Percentiles rank a stretch among this genome's conserved stretches.
These are phyloP conservation scores for Sphagnum fallax DNA, from an alignment of 228 moss, liverwort and hornwort genomes.

Conservation along the genomic window DNA sequence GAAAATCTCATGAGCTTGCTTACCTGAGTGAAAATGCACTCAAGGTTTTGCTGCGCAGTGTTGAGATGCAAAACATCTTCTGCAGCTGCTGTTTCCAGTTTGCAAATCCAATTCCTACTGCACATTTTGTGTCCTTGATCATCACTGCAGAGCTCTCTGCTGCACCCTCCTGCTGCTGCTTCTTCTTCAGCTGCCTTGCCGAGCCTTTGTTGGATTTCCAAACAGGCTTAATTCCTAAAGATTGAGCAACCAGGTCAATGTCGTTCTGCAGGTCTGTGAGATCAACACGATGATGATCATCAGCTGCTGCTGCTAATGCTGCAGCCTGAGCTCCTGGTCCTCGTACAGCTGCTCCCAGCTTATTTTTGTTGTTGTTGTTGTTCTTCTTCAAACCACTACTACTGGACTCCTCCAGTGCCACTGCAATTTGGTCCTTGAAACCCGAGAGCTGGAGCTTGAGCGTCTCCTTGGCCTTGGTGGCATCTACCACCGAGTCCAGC, in stretches of 20 bases:
- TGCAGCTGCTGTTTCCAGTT: slow-evolving; percentile 29
- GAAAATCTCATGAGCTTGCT: too few relatives aligned
- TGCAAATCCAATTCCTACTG: too few relatives aligned
- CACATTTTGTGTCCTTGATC: too few relatives aligned
- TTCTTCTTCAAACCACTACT: too few relatives aligned
- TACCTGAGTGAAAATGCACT: slow-evolving; percentile 33
- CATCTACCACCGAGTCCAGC: slow-evolving; percentile 28
- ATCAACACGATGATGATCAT: not conserved
- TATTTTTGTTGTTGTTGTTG: too few relatives aligned
- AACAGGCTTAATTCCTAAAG: slow-evolving; percentile 37
- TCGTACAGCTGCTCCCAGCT: too few relatives aligned
- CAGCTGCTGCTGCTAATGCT: too few relatives aligned
- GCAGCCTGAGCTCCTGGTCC: too few relatives aligned
- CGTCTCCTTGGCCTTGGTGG: slow-evolving; percentile 25
- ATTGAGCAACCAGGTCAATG: slow-evolving; percentile 48
- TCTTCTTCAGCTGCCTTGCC: too few relatives aligned
- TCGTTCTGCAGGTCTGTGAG: slow-evolving; percentile 39
- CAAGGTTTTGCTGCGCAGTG: slow-evolving; percentile 19
- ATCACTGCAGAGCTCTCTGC: too few relatives aligned
- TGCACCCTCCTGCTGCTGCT: too few relatives aligned
- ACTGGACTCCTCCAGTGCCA: too few relatives aligned
- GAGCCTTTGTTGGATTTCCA: slow-evolving; percentile 14
- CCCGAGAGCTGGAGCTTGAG: slow-evolving; percentile 27
- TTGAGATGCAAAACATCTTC: slow-evolving; percentile 23
- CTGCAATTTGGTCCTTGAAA: slow-evolving; percentile 35